These are phyloP conservation scores for Kuraishia cidri DNA, from an alignment of 805 yeast genomes.

Conservation along the genomic window DNA sequence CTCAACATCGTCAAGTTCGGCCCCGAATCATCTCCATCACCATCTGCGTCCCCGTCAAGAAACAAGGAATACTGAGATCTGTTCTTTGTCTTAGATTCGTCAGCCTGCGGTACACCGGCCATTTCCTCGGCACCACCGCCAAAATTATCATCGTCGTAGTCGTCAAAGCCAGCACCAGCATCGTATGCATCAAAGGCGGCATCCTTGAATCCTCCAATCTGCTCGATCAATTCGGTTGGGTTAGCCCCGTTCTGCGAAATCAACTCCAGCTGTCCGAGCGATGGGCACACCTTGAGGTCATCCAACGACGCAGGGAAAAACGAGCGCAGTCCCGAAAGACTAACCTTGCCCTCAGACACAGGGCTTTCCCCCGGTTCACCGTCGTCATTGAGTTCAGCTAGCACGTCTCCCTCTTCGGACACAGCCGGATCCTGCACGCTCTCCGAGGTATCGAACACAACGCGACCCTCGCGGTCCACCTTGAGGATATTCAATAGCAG, in stretches of 20 bases:
- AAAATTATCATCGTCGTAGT: slow-evolving; percentile 8
- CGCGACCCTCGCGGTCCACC: slow-evolving; percentile 35
- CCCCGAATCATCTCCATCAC: slow-evolving; percentile 17
- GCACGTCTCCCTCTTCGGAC: too few species aligned
- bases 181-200: slow-evolving; percentile 5
- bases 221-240: slow-evolving; percentile 14
- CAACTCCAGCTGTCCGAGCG: slow-evolving; percentile 47
- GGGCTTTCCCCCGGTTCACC: neutral
- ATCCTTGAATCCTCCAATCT: slow-evolving; percentile 10
- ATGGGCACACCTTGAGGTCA: slow-evolving; percentile 52
- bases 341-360: neutral
- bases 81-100: slow-evolving; percentile 3
- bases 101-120: too few species aligned
- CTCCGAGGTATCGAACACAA: slow-evolving; percentile 34
- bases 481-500: slow-evolving; percentile 38
- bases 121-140: slow-evolving; percentile 12
- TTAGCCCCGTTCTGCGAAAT: slow-evolving; percentile 16
- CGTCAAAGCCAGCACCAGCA: slow-evolving; percentile 11
- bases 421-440: too few species aligned
- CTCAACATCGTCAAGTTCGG: slow-evolving; percentile 20
- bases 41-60: slow-evolving; percentile 18
- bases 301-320: slow-evolving; percentile 11
- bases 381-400: too few species aligned
- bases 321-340: neutral
- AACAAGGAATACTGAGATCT: slow-evolving; percentile 21